Evolutionary conservation across 202 grass and related monocot genomes (phyloP).

Genomic region (Bolboschoenoplectus hybrid): DNA sequence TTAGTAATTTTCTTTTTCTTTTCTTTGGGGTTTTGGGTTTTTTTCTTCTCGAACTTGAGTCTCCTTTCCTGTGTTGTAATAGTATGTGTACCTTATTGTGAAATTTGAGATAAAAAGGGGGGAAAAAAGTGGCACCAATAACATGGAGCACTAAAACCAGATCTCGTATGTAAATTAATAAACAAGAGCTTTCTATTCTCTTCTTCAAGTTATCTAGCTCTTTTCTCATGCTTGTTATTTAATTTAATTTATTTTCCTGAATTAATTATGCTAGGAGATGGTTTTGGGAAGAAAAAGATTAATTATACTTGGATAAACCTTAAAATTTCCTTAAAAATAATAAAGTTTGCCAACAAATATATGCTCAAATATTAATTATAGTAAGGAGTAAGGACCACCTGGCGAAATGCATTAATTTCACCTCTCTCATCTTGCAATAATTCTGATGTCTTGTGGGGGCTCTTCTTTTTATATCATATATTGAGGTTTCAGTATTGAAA

Average conservation of each 20-base stretch:
- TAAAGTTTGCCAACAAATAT: background rate
- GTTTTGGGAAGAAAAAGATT: background rate
- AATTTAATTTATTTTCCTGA: background rate
- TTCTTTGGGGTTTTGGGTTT: background rate
- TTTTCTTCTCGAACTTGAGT: background rate
- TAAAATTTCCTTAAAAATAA: background rate
- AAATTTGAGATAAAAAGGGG: background rate
- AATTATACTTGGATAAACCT: background rate
- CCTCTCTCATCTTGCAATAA: background rate
- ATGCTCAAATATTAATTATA: background rate
- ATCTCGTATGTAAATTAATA: background rate
- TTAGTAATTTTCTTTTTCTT: constrained; percentile 3
- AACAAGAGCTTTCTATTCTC: background rate
- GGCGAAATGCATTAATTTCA: background rate
- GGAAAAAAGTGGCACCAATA: background rate
- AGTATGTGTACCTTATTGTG: background rate
- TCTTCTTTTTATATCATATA: background rate
- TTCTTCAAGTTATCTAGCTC: background rate
- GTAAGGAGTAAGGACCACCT: background rate
- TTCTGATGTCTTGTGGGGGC: background rate
- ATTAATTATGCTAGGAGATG: background rate
- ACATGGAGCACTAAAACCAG: background rate
- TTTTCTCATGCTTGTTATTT: background rate
- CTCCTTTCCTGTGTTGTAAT: constrained; percentile 1
- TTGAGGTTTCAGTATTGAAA: background rate